A percentile compares a stretch with the other conserved stretches of the same genome.
Evolutionary conservation across 2,329 filamentous ascomycete species (phyloP).

Genomic region (Pseudogymnoascus verrucosus): DNA sequence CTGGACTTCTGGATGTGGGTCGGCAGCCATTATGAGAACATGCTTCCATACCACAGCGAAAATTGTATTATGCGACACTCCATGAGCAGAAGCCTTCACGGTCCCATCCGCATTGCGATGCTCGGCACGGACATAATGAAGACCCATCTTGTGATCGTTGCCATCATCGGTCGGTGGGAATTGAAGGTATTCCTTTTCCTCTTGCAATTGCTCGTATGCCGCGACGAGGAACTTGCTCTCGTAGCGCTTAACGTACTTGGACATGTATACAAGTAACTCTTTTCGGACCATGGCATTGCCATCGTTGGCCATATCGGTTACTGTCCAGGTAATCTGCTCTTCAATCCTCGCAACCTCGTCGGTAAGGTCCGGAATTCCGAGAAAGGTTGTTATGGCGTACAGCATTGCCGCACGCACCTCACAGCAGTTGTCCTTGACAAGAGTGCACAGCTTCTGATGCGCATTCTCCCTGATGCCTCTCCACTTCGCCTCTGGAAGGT

Average conservation of each 20-base stretch:
- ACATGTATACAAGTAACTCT: constrained; percentile 89
- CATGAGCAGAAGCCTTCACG: constrained; percentile 48
- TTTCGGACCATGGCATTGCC: constrained; percentile 91
- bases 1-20: constrained; percentile 90
- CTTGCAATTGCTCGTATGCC: constrained; percentile 80
- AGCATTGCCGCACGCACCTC: constrained; percentile 92
- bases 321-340: constrained; percentile 79
- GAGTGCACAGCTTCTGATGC: constrained; percentile 68
- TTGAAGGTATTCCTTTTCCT: constrained; percentile 66
- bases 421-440: constrained; percentile 78
- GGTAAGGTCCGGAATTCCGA: constrained; percentile 87
- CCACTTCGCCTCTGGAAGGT: constrained; percentile 91
- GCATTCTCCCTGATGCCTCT: constrained; percentile 84
- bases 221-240: constrained; percentile 87
- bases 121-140: constrained; percentile 51
- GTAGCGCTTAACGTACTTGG: constrained; percentile 81
- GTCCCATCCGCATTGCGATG: constrained; percentile 49
- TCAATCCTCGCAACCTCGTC: constrained; percentile 87
- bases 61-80: constrained; percentile 75
- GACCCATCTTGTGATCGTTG: constrained; percentile 51
- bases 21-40: constrained; percentile 79
- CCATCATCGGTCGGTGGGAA: constrained; percentile 48
- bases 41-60: constrained; percentile 95
- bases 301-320: constrained; percentile 87
- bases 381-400: constrained; percentile 85